A percentile compares a stretch with the other conserved stretches of the same genome.
Evolutionary conservation across 352 stramenopile species (phyloP).

Genomic region (Phytophthora idaei): DNA sequence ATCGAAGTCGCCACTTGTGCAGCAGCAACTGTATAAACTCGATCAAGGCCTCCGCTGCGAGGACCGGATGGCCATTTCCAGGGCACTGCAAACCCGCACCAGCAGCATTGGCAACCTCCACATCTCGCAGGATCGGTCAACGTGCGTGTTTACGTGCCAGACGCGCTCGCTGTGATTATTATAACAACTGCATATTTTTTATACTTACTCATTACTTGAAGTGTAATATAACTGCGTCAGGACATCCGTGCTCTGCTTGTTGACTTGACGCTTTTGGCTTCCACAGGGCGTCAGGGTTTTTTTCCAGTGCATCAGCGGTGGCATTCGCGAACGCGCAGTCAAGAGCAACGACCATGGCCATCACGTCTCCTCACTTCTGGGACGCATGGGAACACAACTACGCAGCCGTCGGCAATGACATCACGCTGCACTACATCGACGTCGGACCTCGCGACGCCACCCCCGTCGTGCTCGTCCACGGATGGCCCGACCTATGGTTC

Average conservation of each 20-base stretch:
- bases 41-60: too few relatives aligned
- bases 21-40: too few relatives aligned
- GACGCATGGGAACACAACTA: conserved; percentile 34
- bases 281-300: too few relatives aligned
- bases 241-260: conserved; percentile 11
- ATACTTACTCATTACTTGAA: too few relatives aligned
- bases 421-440: conserved; percentile 68
- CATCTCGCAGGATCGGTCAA: not conserved
- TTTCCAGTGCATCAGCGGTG: not conserved
- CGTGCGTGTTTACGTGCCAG: not conserved
- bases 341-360: conserved; percentile 23
- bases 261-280: conserved; percentile 18
- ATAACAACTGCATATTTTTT: too few relatives aligned
- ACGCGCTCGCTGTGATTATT: not conserved
- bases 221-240: not conserved
- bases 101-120: not conserved
- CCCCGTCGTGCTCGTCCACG: conserved; percentile 68
- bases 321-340: conserved; percentile 17
- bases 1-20: too few relatives aligned
- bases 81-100: too few relatives aligned
- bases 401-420: conserved; percentile 33
- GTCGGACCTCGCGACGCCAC: conserved; percentile 55
- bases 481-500: conserved; percentile 80
- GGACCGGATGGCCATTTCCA: too few relatives aligned
- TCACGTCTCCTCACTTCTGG: conserved; percentile 22